phyloP scores from a whole-genome alignment of 176 grass and related monocot species.

The Aegilops speltoides region DNA sequence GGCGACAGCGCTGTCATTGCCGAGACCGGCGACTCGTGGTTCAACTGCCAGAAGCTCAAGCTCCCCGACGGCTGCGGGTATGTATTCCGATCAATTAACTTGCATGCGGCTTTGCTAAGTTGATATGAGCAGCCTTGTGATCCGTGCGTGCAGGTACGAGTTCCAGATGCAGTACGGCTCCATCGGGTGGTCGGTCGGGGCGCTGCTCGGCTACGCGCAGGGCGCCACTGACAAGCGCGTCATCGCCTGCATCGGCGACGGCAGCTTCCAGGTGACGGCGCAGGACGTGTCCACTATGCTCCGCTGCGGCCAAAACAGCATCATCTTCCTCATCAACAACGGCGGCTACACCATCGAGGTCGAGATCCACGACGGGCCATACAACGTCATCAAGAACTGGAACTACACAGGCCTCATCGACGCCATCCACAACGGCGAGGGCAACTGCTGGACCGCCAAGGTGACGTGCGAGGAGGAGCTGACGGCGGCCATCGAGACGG shows the following conservation, averaged over 20 bases:
- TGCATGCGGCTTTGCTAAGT: background rate
- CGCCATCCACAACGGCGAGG: conserved; percentile 77
- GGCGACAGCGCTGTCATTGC: conserved; percentile 55
- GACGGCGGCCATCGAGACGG: conserved; percentile 23
- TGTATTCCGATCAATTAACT: background rate
- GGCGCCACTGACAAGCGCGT: conserved; percentile 50
- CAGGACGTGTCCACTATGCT: conserved; percentile 82
- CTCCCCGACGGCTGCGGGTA: conserved; percentile 69
- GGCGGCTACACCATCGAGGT: conserved; percentile 90
- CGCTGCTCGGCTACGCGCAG: conserved; percentile 74
- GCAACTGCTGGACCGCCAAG: conserved; percentile 67
- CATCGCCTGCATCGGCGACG: conserved; percentile 76
- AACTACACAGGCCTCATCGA: conserved; percentile 63
- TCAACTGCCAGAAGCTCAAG: conserved; percentile 89
- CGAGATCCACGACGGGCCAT: conserved; percentile 82
- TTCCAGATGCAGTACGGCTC: conserved; percentile 96
- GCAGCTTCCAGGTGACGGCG: conserved; percentile 84
- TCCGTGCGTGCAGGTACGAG: conserved; percentile 51
- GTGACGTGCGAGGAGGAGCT: conserved; percentile 53
- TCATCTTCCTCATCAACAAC: conserved; percentile 93
- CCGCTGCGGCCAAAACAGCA: conserved; percentile 53
- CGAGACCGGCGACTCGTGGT: conserved; percentile 81
- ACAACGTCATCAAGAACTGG: conserved; percentile 98
- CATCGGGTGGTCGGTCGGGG: conserved; percentile 76
- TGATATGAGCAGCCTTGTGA: background rate